A percentile compares a stretch with the other conserved stretches of the same genome.
Conservation (phyloP, 306 rosid genomes). For the Castanea crenata region DNA sequence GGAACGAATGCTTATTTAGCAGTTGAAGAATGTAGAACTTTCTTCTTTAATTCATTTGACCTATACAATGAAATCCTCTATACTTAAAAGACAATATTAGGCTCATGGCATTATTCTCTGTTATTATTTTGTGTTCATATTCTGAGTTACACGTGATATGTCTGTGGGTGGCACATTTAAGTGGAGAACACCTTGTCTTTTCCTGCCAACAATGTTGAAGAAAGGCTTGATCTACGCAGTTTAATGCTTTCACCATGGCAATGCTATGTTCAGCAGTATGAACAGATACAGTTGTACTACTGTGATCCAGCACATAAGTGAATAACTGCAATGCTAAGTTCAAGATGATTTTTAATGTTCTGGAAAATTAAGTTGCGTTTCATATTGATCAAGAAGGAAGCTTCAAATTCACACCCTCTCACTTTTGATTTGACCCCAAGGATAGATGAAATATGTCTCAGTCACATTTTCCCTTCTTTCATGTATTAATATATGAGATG, state of each 20-base stretch:
- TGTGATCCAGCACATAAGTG: too few species aligned
- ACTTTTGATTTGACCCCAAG: neutral
- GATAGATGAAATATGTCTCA: neutral
- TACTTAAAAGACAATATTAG: neutral
- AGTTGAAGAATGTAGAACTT: conserved; percentile 10
- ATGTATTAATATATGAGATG: neutral
- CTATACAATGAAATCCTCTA: neutral
- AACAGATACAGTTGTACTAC: too few species aligned
- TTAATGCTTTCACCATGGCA: neutral
- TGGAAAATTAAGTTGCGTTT: too few species aligned
- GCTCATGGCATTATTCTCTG: neutral
- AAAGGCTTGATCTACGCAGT: neutral
- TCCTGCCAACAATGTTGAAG: neutral
- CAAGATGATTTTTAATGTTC: too few species aligned
- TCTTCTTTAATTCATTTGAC: conserved; percentile 1
- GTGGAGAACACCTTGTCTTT: neutral
- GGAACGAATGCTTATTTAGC: conserved; percentile 9
- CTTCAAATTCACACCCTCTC: neutral
- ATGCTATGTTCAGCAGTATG: too few species aligned
- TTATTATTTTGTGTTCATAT: neutral
- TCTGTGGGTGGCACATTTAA: neutral
- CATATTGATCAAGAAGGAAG: too few species aligned
- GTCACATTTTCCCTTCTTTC: neutral
- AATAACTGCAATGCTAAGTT: too few species aligned
- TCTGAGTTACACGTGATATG: neutral